phyloP scores from a whole-genome alignment of 176 grass and related monocot genomes.

The Oryza rufipogon region DNA sequence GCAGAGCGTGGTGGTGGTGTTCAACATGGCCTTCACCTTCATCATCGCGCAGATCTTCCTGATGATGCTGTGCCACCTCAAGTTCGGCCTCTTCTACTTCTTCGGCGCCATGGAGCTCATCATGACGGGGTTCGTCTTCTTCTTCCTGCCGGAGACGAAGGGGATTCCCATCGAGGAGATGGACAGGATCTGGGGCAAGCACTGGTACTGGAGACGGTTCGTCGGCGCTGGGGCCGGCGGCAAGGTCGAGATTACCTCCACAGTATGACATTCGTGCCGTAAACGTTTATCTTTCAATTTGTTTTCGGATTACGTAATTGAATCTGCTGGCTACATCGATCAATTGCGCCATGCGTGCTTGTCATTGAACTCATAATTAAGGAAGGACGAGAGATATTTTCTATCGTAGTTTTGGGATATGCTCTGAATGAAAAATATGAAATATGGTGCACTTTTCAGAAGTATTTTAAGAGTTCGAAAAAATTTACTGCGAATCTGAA shows the following conservation, averaged over 20 bases:
- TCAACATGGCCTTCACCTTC: slow-evolving; percentile 57
- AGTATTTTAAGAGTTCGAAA: too few relatives aligned
- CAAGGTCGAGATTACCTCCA: not conserved
- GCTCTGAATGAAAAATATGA: not conserved
- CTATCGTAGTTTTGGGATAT: not conserved
- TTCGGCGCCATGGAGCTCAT: slow-evolving; percentile 45
- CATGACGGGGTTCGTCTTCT: slow-evolving; percentile 53
- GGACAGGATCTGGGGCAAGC: slow-evolving; percentile 36
- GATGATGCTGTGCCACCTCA: slow-evolving; percentile 62
- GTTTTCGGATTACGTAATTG: not conserved
- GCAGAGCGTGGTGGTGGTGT: slow-evolving; percentile 60
- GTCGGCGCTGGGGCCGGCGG: not conserved
- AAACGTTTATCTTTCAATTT: not conserved
- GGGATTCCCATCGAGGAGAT: slow-evolving; percentile 56
- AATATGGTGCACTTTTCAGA: not conserved
- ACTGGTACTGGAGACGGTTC: slow-evolving; percentile 53
- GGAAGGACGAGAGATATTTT: not conserved
- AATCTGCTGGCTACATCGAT: not conserved
- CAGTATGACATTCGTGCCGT: slow-evolving; percentile 8
- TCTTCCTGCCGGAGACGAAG: slow-evolving; percentile 57
- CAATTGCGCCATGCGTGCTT: not conserved
- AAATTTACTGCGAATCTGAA: too few relatives aligned
- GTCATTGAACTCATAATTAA: not conserved
- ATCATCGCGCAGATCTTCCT: slow-evolving; percentile 59
- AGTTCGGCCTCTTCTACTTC: slow-evolving; percentile 77